Percentiles rank a stretch among this genome's conserved stretches.
These are phyloP conservation scores for Eucalyptus marginata DNA, from an alignment of 345 rosid species.

Conservation along the genomic window DNA sequence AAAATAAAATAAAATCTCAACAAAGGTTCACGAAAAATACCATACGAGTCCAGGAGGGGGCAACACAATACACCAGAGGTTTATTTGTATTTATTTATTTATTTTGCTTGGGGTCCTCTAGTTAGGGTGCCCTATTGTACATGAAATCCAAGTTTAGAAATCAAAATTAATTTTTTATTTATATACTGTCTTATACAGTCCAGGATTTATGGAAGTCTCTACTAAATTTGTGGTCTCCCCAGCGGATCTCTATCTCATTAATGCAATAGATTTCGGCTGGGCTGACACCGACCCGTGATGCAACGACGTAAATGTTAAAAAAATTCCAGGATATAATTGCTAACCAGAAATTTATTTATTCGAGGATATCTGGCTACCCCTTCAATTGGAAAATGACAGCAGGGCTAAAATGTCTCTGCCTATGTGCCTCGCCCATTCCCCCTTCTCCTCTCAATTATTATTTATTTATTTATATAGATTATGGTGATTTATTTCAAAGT, in stretches of 20 bases:
- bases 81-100: background rate
- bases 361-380: background rate
- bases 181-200: background rate
- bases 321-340: background rate
- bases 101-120: background rate
- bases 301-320: background rate
- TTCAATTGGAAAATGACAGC: background rate
- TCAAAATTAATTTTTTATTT: background rate
- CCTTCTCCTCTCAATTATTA: background rate
- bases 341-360: background rate
- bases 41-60: background rate
- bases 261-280: background rate
- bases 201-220: background rate
- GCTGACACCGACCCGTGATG: background rate
- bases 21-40: background rate
- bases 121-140: background rate
- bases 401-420: background rate
- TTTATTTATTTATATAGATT: background rate
- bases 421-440: background rate
- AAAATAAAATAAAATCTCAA: background rate
- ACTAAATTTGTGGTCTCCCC: background rate
- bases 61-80: background rate
- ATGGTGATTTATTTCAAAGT: background rate
- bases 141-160: background rate
- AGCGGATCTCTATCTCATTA: background rate